Base-by-base conservation (phyloP, 352 stramenopile genomes). In the Phytophthora idaei region DNA sequence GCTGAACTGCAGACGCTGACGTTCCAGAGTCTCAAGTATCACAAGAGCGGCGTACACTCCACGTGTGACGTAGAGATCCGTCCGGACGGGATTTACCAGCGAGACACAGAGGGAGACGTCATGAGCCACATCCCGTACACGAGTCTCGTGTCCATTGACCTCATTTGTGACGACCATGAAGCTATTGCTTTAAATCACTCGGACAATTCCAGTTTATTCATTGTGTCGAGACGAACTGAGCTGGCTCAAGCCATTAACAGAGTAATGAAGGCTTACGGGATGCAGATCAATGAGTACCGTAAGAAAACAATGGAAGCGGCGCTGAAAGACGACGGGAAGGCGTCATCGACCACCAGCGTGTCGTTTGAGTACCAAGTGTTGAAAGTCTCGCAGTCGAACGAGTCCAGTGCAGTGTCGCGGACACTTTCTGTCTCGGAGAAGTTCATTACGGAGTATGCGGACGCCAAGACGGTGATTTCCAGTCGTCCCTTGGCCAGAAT, bases 41-140 rank as follows among this genome's bases (percentile, higher is more conserved):
- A 90, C 51, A 81, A 71, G 25, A 76, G 58, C 34, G 84, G 75
- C 3, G 59, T 94, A 9, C 79, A 90, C 61, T 90, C 82, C 48
- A 59, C 69, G 12, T 94, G 84, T 34, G 66, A 90, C 3, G 76
- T 94, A 31, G 84, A 94, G 56, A 70, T 94, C 31, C 67, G 83
- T 0, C 81, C 86, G 0, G 86, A 92, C 47, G 86, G 86, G 32
- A 84, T 94, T 45, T 90, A 90, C 66, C 86, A 94, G 60, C 78
- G 76, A 47, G 86, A 94, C 63, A 76, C 68, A 2, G 86, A 94
- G 52, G 84, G 80, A 41, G 86, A 94, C 32, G 36, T 92, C 17
- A 89, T 91, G 78, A 91, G 81, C 34, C 80, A 91, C 69, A 92
- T 94, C 55, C 73, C 83, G 21, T 94, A 92, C 62, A 93, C 86